A percentile compares a stretch with the other conserved stretches of the same genome.
Conservation (phyloP, 805 yeast species). For the Pichia ethanolica region DNA sequence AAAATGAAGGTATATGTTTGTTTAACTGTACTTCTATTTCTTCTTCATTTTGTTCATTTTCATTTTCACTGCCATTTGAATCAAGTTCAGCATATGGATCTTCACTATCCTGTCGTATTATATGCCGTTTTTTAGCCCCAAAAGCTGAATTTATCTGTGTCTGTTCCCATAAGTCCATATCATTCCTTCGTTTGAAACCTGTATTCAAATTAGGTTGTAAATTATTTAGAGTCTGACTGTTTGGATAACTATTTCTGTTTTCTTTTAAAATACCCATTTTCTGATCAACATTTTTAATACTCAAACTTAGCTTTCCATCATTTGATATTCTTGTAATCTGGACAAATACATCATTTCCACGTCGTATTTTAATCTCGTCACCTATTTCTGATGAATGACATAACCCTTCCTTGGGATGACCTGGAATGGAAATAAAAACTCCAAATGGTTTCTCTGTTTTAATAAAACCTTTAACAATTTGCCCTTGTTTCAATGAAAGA, state of each 20-base stretch:
- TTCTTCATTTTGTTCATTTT: slow-evolving; percentile 33
- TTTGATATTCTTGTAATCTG: slow-evolving; percentile 38
- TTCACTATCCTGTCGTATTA: slow-evolving; percentile 13
- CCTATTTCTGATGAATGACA: slow-evolving; percentile 72
- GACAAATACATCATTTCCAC: slow-evolving; percentile 59
- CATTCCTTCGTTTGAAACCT: slow-evolving; percentile 8
- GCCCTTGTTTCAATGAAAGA: slow-evolving; percentile 21
- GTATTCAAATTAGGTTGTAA: not conserved
- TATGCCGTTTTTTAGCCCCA: slow-evolving; percentile 20
- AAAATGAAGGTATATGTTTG: slow-evolving; percentile 62
- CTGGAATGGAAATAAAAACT: slow-evolving; percentile 57
- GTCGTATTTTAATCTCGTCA: slow-evolving; percentile 29
- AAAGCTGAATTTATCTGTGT: slow-evolving; percentile 51
- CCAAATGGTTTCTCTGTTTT: slow-evolving; percentile 62
- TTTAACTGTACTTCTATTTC: slow-evolving; percentile 70
- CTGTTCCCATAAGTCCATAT: slow-evolving; percentile 75
- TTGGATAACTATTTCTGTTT: not conserved
- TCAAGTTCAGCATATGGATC: slow-evolving; percentile 29
- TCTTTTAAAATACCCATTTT: slow-evolving; percentile 38
- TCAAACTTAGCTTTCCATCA: slow-evolving; percentile 47
- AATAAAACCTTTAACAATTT: slow-evolving; percentile 56
- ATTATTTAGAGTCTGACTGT: not conserved
- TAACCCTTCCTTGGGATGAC: slow-evolving; percentile 43
- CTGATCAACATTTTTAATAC: slow-evolving; percentile 72
- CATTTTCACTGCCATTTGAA: slow-evolving; percentile 11